Conservation (phyloP, 1,284 basidiomycete genomes). For the Ganoderma sinense region DNA sequence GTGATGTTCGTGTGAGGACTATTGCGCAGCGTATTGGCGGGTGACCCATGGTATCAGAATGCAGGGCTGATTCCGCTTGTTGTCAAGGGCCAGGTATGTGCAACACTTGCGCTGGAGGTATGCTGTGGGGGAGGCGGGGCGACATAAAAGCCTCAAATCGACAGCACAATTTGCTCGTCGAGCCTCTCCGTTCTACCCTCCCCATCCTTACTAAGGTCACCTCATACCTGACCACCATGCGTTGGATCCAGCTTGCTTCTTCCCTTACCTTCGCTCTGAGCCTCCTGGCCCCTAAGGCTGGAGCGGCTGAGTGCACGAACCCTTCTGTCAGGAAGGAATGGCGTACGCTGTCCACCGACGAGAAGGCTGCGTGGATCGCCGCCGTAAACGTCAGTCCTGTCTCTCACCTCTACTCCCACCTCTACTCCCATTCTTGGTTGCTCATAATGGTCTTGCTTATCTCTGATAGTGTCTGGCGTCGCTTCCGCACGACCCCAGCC, state of each 20-base stretch:
- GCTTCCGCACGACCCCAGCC: conserved; percentile 39
- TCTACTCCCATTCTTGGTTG: too few relatives aligned
- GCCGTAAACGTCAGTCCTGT: conserved; percentile 37
- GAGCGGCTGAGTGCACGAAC: conserved; percentile 28
- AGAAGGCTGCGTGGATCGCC: conserved; percentile 36
- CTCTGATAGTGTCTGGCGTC: conserved; percentile 41
- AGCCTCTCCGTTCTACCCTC: neutral
- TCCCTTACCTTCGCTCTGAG: conserved; percentile 4
- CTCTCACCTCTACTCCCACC: too few relatives aligned
- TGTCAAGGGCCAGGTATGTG: neutral
- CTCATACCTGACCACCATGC: neutral
- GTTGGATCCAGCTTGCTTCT: conserved; percentile 1
- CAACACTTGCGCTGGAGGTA: neutral
- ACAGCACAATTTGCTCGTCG: neutral
- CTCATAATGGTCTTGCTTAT: neutral
- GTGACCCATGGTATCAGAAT: neutral
- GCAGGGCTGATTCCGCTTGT: neutral
- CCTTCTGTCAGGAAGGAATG: conserved; percentile 38
- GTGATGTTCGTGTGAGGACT: neutral
- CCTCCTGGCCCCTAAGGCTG: conserved; percentile 1
- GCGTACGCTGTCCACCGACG: conserved; percentile 30
- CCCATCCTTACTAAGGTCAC: neutral
- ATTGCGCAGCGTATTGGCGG: neutral
- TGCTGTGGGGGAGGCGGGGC: neutral
- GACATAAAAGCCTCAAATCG: neutral